Evolutionary conservation across 2,329 filamentous ascomycete genomes (phyloP), one percentile per base, ranked within the genome.

Genomic region (Bipolaris victoriae): DNA sequence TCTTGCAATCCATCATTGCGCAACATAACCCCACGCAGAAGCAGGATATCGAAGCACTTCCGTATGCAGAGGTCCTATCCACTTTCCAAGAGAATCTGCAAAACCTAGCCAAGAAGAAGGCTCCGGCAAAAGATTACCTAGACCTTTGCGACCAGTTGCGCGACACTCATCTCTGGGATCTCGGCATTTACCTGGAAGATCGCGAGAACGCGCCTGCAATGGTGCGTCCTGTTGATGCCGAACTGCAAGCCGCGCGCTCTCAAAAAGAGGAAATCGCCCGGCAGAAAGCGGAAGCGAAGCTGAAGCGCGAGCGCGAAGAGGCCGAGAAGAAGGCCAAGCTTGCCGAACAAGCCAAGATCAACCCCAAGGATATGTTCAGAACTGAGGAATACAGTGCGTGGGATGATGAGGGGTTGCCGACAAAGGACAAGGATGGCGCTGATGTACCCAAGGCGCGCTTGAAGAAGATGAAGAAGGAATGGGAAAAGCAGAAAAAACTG

Each of bases 121-220:
- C 80, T 1, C 81, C 86, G 1, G 86, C 89, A 58, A 91, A 92
- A 71, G 84, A 89, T 3, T 87, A 95, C 36, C 85, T 97, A 1
- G 77, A 82, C 0, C 84, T 96, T 45, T 95, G 90, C 64, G 94
- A 76, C 47, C 63, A 67, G 16, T 86, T 97, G 41, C 90, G 93
- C 50, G 91, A 97, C 73, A 83, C 86, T 9, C 87, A 93, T 55
- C 85, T 97, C 10, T 93, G 90, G 68, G 88, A 93, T 56, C 80
- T 96, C 0, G 91, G 89, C 36, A 89, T 97, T 56, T 96, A 96
- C 70, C 86, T 97, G 1, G 93, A 97, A 71, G 93, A 97, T 69
- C 86, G 91, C 48, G 83, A 86, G 77, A 61, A 80, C 79, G n/a
- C 84, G 84, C 71, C 88, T 86, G 91, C 92, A 0, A 83, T 97